Percentiles rank a stretch among this genome's conserved stretches.
These are phyloP conservation scores for Mimosa pudica DNA, from an alignment of 306 rosid genomes.

Conservation along the genomic window DNA sequence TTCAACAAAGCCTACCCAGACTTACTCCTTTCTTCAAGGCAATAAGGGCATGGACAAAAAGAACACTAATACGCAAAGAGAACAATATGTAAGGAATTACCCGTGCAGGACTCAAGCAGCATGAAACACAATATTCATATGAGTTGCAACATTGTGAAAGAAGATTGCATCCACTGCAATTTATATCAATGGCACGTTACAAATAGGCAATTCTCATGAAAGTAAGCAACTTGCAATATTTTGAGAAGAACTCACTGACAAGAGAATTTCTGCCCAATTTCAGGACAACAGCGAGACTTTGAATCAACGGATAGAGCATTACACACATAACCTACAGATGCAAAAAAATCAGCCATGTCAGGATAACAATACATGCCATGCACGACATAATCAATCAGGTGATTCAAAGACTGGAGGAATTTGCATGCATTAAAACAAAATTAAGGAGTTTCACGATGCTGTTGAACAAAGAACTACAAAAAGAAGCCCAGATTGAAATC, in stretches of 20 bases:
- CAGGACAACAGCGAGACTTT: slow-evolving; percentile 75
- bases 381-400: background rate
- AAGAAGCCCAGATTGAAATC: background rate
- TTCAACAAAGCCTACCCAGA: slow-evolving; percentile 23
- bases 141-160: slow-evolving; percentile 86
- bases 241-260: slow-evolving; percentile 85
- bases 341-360: slow-evolving; percentile 2
- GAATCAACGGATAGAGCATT: slow-evolving; percentile 60
- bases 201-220: slow-evolving; percentile 18
- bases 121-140: slow-evolving; percentile 91
- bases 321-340: slow-evolving; percentile 73
- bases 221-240: slow-evolving; percentile 29
- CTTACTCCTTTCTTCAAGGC: slow-evolving; percentile 11
- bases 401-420: background rate
- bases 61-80: background rate
- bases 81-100: slow-evolving; percentile 45
- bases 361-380: slow-evolving; percentile 6
- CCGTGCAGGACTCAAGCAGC: slow-evolving; percentile 82
- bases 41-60: background rate
- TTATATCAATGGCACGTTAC: background rate
- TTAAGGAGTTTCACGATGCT: background rate
- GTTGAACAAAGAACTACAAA: background rate
- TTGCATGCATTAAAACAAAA: background rate
- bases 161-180: slow-evolving; percentile 81
- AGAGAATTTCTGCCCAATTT: slow-evolving; percentile 72